Percentiles rank a stretch among this genome's conserved stretches.
These are phyloP conservation scores for Tricholoma furcatifolium DNA, from an alignment of 768 basidiomycete species.

Conservation along the genomic window DNA sequence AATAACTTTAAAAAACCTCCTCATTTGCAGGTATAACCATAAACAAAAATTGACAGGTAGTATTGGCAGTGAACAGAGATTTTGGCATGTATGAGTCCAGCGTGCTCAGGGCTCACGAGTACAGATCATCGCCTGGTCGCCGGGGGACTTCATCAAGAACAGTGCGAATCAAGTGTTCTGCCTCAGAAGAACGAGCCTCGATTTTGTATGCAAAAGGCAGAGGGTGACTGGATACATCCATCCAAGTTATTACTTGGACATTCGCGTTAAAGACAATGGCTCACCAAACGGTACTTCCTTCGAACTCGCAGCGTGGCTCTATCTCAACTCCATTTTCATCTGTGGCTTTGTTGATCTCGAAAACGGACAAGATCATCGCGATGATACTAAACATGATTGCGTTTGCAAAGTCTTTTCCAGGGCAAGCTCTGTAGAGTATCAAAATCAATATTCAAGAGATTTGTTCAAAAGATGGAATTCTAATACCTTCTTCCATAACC, in stretches of 20 bases:
- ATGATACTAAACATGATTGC: constrained; percentile 25
- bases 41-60: too few relatives aligned
- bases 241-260: not conserved
- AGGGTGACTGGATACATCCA: constrained; percentile 18
- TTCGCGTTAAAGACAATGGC: not conserved
- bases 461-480: not conserved
- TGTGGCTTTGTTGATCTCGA: constrained; percentile 20
- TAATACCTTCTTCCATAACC: constrained; percentile 45
- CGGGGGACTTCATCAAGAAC: constrained; percentile 15
- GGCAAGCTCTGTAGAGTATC: constrained; percentile 17
- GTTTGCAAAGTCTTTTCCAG: constrained; percentile 29
- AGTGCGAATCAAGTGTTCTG: constrained; percentile 18
- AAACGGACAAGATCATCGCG: constrained; percentile 26
- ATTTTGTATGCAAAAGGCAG: constrained; percentile 22
- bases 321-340: constrained; percentile 24
- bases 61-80: too few relatives aligned
- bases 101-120: too few relatives aligned
- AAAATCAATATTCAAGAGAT: too few relatives aligned
- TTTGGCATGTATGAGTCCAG: too few relatives aligned
- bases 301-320: constrained; percentile 32
- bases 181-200: constrained; percentile 19
- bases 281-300: constrained; percentile 14
- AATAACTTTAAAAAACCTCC: too few relatives aligned
- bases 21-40: too few relatives aligned
- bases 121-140: constrained; percentile 20